Conservation (phyloP, 257 asterid species). For the Anisodus tanguticus region DNA sequence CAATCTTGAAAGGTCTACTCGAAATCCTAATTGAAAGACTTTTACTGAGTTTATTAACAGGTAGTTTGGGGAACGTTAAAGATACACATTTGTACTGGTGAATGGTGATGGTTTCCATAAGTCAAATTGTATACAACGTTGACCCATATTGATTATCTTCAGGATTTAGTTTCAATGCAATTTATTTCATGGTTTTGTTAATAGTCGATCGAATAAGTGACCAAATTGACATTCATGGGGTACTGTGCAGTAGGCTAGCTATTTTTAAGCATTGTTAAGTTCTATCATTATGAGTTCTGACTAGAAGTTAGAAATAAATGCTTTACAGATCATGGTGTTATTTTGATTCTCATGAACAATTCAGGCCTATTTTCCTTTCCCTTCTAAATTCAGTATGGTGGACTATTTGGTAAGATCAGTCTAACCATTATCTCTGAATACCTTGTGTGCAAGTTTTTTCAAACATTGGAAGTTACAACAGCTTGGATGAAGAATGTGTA, state of each 20-base stretch:
- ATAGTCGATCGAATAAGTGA: neutral
- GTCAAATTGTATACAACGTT: neutral
- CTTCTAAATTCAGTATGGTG: neutral
- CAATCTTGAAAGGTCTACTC: neutral
- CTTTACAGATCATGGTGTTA: neutral
- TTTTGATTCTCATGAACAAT: neutral
- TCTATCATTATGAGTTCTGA: neutral
- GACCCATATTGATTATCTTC: neutral
- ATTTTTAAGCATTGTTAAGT: neutral
- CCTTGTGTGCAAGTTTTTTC: neutral
- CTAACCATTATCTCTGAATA: neutral
- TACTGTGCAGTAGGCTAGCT: neutral
- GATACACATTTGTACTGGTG: neutral
- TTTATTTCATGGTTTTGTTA: neutral
- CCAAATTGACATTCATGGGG: neutral
- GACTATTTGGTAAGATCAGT: conserved; percentile 4
- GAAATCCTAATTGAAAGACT: neutral
- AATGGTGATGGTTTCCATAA: neutral
- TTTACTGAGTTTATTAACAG: neutral
- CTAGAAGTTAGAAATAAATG: neutral
- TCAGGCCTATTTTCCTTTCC: neutral
- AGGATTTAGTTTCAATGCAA: neutral
- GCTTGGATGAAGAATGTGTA: conserved; percentile 24
- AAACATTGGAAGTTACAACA: neutral
- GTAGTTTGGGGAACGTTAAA: neutral